phyloP scores from a whole-genome alignment of 1,284 basidiomycete species.

The Rhodotorula sp. region DNA sequence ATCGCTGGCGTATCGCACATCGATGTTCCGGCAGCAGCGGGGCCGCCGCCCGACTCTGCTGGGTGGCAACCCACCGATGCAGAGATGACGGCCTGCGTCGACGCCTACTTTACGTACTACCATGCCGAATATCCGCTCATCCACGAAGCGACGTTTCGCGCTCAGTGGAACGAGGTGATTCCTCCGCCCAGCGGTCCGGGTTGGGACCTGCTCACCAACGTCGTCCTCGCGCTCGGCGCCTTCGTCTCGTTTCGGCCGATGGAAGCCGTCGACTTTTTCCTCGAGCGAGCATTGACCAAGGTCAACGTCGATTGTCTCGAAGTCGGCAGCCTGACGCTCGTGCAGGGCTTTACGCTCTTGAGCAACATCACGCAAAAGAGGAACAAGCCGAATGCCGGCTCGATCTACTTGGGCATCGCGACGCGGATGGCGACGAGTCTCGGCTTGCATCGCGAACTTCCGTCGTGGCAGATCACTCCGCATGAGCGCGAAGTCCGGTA shows the following conservation, averaged over 20 bases:
- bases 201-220: conserved; percentile 14
- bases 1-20: not conserved
- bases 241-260: conserved; percentile 32
- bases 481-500: conserved; percentile 43
- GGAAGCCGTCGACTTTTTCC: conserved; percentile 33
- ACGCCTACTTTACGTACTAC: conserved; percentile 35
- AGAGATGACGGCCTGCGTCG: conserved; percentile 1
- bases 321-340: conserved; percentile 38
- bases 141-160: conserved; percentile 44
- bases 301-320: conserved; percentile 40
- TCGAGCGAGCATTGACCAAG: conserved; percentile 27
- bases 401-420: conserved; percentile 44
- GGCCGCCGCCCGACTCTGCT: not conserved
- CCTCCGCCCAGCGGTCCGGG: conserved; percentile 32
- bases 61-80: not conserved
- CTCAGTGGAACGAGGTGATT: conserved; percentile 42
- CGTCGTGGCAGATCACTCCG: conserved; percentile 39
- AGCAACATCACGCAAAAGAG: conserved; percentile 43
- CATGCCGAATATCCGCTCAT: conserved; percentile 44
- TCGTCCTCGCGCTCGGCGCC: conserved; percentile 42
- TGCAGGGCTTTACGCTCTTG: conserved; percentile 34
- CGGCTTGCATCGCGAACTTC: conserved; percentile 44
- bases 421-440: conserved; percentile 45
- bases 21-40: not conserved
- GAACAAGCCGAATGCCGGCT: conserved; percentile 42